phyloP scores from a whole-genome alignment of 768 basidiomycete species.

The Suillus brevipes region DNA sequence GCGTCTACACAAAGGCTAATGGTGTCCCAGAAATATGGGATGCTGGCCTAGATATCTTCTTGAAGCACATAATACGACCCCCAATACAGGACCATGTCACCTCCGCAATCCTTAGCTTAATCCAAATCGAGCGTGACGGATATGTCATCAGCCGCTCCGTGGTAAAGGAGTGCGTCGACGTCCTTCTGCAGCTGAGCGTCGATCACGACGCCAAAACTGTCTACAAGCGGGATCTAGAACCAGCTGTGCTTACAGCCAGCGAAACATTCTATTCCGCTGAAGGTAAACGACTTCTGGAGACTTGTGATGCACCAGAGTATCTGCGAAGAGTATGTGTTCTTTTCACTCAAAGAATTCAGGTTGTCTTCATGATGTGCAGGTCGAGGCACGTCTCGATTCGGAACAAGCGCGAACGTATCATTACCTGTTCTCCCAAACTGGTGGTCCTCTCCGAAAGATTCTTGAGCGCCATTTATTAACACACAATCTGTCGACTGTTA shows the following conservation, averaged over 20 bases:
- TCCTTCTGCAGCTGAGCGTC: slow-evolving; percentile 69
- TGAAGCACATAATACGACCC: slow-evolving; percentile 73
- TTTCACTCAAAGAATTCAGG: not conserved
- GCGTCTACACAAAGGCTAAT: slow-evolving; percentile 77
- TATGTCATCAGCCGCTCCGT: slow-evolving; percentile 89
- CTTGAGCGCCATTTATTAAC: slow-evolving; percentile 77
- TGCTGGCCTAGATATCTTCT: slow-evolving; percentile 80
- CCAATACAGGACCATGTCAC: slow-evolving; percentile 85
- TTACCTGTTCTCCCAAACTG: slow-evolving; percentile 80
- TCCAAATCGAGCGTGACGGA: slow-evolving; percentile 90
- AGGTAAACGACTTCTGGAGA: slow-evolving; percentile 65
- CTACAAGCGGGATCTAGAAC: slow-evolving; percentile 86
- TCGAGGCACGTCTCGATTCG: slow-evolving; percentile 74
- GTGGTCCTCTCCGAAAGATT: slow-evolving; percentile 65
- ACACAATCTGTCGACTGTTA: slow-evolving; percentile 71
- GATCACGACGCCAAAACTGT: slow-evolving; percentile 54
- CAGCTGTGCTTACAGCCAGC: slow-evolving; percentile 75
- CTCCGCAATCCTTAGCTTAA: slow-evolving; percentile 79
- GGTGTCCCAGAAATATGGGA: slow-evolving; percentile 79
- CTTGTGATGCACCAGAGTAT: slow-evolving; percentile 81
- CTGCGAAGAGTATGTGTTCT: slow-evolving; percentile 57
- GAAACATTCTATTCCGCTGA: slow-evolving; percentile 78
- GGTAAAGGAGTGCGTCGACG: slow-evolving; percentile 85
- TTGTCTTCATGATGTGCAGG: slow-evolving; percentile 44
- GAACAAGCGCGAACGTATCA: slow-evolving; percentile 85